These are phyloP conservation scores for Sanghuangporus baumii DNA, from an alignment of 1,284 basidiomycete genomes.

Conservation along the genomic window DNA sequence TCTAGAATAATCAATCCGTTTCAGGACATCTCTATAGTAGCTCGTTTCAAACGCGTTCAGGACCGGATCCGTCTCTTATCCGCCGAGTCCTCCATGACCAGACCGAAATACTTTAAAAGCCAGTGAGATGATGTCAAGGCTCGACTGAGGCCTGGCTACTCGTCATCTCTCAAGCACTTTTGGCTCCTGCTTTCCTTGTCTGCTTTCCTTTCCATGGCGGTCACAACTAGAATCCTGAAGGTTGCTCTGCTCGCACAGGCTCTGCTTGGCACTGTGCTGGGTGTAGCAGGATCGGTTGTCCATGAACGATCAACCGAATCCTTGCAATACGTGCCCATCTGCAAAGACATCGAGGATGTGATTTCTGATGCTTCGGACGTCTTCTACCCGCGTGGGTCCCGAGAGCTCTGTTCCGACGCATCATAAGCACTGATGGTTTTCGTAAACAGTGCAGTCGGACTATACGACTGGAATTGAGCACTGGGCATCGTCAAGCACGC, in stretches of 20 bases:
- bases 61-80: neutral
- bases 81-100: neutral
- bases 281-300: neutral
- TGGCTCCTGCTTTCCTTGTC: neutral
- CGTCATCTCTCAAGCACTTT: neutral
- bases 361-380: conserved; percentile 31
- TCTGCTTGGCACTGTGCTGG: neutral
- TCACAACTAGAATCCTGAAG: neutral
- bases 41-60: neutral
- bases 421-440: neutral
- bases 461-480: conserved; percentile 39
- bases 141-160: too few relatives aligned
- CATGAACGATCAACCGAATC: neutral
- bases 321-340: neutral
- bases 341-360: conserved; percentile 12
- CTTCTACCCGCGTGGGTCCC: conserved; percentile 27
- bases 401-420: neutral
- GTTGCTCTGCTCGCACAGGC: neutral
- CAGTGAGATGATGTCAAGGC: too few relatives aligned
- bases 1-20: neutral
- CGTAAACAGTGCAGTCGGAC: conserved; percentile 17
- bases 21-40: neutral
- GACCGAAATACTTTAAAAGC: neutral
- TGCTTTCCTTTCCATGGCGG: conserved; percentile 4
- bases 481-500: conserved; percentile 40